Evolutionary conservation across 768 basidiomycete species (phyloP), one percentile per base, ranked within the genome.

Genomic region (Porphyrellus cyaneotinctus): DNA sequence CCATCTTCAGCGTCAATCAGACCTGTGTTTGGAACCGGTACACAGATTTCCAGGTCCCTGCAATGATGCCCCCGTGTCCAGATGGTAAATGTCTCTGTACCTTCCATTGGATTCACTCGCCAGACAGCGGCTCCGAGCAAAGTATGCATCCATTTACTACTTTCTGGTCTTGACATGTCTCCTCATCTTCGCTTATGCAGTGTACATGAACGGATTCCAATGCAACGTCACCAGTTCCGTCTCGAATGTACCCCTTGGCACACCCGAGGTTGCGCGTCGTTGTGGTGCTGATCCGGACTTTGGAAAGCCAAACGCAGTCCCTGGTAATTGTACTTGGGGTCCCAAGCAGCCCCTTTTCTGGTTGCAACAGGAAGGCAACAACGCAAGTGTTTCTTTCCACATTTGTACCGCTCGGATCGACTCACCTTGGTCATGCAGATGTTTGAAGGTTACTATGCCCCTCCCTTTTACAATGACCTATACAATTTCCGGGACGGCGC

Each of bases 131-230:
- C 14, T 75, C 80, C 7, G 82, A 83, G 67, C 82, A 85, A 65
- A 85, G 82, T 84, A 46, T 23, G 81, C 62, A 0, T 18, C 36
- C 6, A 4, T 5, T 28, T 28, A 9, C 9, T 28, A 9, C 22
- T 26, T 32, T n/a, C 31, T 15, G 14, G 2, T 17, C 31, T 23
- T 42, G 24, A 0, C 4, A 7, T 10, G 2, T 20, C 11, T n/a
- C 46, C 48, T 59, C 10, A 52, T 46, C 38, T n/a, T 10, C 8
- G 7, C 33, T 26, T 10, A 4, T 23, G 2, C 53, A 83, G 82
- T 81, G 61, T 88, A 86, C 66, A 87, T 87, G 85, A 88, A 82
- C 49, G 84, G 82, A 5, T 88, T 87, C 75, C 77, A 78, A 53
- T 88, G 87, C 69, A 78, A 79, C 51, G 64, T 87, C 45, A 81